Conservation (phyloP, 352 stramenopile species). For the Pythium pyrilobum region DNA sequence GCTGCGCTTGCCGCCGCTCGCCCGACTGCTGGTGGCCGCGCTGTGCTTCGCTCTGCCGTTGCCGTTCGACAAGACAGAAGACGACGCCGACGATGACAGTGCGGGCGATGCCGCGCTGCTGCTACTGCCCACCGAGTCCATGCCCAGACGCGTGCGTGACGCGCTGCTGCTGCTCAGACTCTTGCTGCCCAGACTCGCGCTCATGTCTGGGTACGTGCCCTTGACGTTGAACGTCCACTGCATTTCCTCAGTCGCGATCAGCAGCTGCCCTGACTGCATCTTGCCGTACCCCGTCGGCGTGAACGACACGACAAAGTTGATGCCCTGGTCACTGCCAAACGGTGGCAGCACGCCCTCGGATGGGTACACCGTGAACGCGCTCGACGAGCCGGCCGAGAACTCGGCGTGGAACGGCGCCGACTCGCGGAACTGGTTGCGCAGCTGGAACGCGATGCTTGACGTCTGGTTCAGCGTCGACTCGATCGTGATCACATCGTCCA, state of each 20-base stretch:
- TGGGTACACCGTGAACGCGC: conserved; percentile 88
- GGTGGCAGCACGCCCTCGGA: conserved; percentile 63
- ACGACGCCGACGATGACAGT: too few relatives aligned
- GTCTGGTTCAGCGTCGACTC: conserved; percentile 85
- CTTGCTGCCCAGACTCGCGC: conserved; percentile 30
- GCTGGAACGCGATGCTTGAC: conserved; percentile 78
- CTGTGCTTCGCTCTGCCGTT: too few relatives aligned
- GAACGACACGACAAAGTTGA: conserved; percentile 86
- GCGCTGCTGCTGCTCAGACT: conserved; percentile 51
- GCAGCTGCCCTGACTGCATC: conserved; percentile 80
- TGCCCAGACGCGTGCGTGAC: conserved; percentile 32
- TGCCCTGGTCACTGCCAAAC: conserved; percentile 64
- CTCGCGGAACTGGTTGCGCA: conserved; percentile 86
- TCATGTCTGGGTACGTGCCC: conserved; percentile 73
- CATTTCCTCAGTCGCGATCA: conserved; percentile 89
- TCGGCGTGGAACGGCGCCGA: conserved; percentile 73
- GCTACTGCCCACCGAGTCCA: conserved; percentile 15
- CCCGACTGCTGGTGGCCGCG: too few relatives aligned
- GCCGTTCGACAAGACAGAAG: too few relatives aligned
- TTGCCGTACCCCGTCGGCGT: conserved; percentile 90
- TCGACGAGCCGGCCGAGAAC: conserved; percentile 83
- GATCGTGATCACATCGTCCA: conserved; percentile 87
- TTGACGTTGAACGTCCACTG: conserved; percentile 92
- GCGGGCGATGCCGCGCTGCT: conserved; percentile 2
- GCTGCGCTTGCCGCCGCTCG: too few relatives aligned